Conservation (phyloP, 2,329 filamentous ascomycete genomes). For the Colletotrichum sp. region DNA sequence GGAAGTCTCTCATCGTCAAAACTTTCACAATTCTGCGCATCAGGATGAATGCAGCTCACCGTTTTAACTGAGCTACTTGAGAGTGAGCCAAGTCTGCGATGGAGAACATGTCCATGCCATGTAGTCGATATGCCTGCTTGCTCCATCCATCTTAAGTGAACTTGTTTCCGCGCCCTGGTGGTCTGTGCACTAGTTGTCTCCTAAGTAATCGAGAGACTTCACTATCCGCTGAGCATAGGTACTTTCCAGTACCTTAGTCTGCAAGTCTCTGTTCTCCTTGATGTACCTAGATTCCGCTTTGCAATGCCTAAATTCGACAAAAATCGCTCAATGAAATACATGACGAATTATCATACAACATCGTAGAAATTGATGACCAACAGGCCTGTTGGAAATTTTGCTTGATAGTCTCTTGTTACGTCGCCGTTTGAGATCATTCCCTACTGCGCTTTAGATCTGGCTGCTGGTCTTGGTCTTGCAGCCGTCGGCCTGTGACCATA, state of each 20-base stretch:
- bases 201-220: background rate
- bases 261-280: background rate
- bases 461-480: background rate
- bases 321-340: background rate
- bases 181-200: background rate
- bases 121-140: background rate
- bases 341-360: background rate
- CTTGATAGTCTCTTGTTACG: background rate
- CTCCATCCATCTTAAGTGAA: background rate
- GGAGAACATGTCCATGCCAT: background rate
- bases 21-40: background rate
- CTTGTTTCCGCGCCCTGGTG: background rate
- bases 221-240: background rate
- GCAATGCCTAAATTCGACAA: background rate
- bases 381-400: background rate
- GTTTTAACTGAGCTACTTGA: background rate
- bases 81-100: background rate
- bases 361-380: background rate
- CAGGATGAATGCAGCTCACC: background rate
- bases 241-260: background rate
- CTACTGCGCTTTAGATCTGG: background rate
- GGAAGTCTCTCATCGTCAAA: background rate
- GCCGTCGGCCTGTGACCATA: background rate
- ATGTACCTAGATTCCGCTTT: background rate
- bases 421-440: background rate